Base-by-base conservation (phyloP, 2,329 filamentous ascomycete genomes). In the Grosmannia clavigera region DNA sequence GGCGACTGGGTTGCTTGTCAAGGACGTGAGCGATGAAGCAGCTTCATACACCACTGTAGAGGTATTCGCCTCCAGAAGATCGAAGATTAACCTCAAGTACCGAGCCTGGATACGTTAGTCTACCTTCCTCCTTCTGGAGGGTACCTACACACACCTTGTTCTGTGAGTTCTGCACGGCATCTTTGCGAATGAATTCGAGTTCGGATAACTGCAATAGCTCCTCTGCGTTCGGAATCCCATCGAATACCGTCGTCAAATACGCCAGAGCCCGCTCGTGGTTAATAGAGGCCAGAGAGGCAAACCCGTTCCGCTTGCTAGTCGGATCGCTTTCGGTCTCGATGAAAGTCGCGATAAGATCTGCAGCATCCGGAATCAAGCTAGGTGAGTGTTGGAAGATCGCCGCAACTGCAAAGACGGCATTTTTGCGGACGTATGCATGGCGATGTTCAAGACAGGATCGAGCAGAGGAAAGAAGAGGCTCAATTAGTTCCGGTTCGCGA, bases 21-120 rank as follows among this genome's bases (percentile, higher is more conserved):
- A 82, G 1, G 92, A 86, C 7, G 92, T 97, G 60, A 99, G 80
- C 14, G 92, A 96, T 1, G 92, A 96, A 5, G 94, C 94, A 62
- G 94, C 94, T 76, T 99, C 94, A 71, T 99, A 99, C 33, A 97
- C 88, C 52, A 99, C 94, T 2, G 94, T 99, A 29, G 92, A 95
- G 57, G 92, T 87, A 62, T 86, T 86, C 38, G 94, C 92, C 74
- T 99, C 94, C 59, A 99, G 81, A 22, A 99, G 82, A 72, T 99
- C 94, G 69, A 99, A 97, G 67, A 99, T 99, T 64, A 99, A 80
- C 63, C 94, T 83, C 64, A 99, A 76, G 74, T 99, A 99, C 66
- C 88, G 85, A 58, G 92, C 90, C 86, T 90, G 65, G 35, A 38
- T 31, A 25, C 29, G 57, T 55, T 50, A 59, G n/a, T n/a, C 11